A percentile compares a stretch with the other conserved stretches of the same genome.
Evolutionary conservation across 2,329 filamentous ascomycete species (phyloP).

Genomic region (Penicillium sp.): DNA sequence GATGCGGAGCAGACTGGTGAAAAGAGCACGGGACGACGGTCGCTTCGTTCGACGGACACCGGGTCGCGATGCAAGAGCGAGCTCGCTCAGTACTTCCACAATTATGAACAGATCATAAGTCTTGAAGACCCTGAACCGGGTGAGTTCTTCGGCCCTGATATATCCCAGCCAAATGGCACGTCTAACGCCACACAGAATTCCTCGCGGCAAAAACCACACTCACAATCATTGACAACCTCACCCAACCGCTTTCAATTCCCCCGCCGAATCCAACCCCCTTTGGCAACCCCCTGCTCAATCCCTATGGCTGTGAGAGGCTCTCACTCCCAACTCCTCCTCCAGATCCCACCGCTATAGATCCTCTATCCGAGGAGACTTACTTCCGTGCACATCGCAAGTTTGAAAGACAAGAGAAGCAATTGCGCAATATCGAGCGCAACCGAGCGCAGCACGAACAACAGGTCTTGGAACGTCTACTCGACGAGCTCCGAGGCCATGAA

Average conservation of each 20-base stretch:
- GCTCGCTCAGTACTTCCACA: constrained; percentile 83
- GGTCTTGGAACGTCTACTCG: constrained; percentile 64
- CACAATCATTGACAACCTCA: constrained; percentile 64
- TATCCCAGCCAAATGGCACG: not conserved
- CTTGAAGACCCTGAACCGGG: constrained; percentile 77
- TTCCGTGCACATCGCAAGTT: constrained; percentile 61
- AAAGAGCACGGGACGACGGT: constrained; percentile 60
- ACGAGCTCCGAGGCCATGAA: constrained; percentile 84
- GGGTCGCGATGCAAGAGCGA: constrained; percentile 87
- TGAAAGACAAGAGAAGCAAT: constrained; percentile 67
- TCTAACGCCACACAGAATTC: constrained; percentile 56
- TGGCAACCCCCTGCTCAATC: constrained; percentile 38
- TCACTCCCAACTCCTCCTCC: constrained; percentile 15
- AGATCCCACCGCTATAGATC: constrained; percentile 45
- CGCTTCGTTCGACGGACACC: constrained; percentile 80
- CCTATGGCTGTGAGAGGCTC: constrained; percentile 40
- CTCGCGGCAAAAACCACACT: constrained; percentile 73
- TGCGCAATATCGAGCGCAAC: constrained; percentile 68
- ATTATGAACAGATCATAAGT: constrained; percentile 92
- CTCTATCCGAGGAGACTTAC: constrained; percentile 58
- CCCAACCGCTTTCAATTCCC: constrained; percentile 31
- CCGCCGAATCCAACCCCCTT: constrained; percentile 28
- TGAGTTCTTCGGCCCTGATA: constrained; percentile 40
- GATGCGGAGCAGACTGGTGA: constrained; percentile 10
- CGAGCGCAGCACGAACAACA: constrained; percentile 66